Base-by-base conservation (phyloP, 371 early-diverging fungal species). In the Haplosporangium sp. region DNA sequence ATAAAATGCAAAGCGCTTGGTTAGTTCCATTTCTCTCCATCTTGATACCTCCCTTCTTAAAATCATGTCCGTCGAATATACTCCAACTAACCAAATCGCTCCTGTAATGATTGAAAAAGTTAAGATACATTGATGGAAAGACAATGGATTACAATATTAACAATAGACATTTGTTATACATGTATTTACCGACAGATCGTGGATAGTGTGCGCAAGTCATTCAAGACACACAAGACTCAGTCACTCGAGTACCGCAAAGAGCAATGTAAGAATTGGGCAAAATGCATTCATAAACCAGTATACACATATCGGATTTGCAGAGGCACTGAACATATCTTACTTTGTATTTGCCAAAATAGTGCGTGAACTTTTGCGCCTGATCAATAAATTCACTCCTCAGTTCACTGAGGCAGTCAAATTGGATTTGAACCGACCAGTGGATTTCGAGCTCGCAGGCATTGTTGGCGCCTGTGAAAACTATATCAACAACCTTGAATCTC, bases 381-480 rank as follows among this genome's bases (percentile, higher is more conserved):
- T 91, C 34, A 72, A 70, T 27, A 87, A 92, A 50, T 27, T 27
- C 27, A 27, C 27, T 27, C 27, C 27, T 27, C 27, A 68, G 10
- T 40, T 93, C 17, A 11, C 55, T 4, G 84, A 75, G 0, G 92
- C 92, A n/a, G 66, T 90, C 44, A 52, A 69, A 63, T 53, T 64
- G n/a, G 94, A 93, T 73, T 60, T 90, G 78, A 66, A 67, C 74
- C 82, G 86, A 62, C 27, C 67, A 34, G 61, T 38, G 10, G 66
- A 68, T 42, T 65, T 66, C 62, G 92, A 94, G 69, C 53, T 87
- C 45, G 48, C 82, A 4, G 47, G 82, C 11, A 67, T 81, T 9
- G 68, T 73, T 44, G 86, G 74, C 53, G 92, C 90, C 55, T 77
- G 85, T 63, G 88, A 85, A 2, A 65, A 75, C 44, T 75, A 82